Evolutionary conservation across 306 rosid genomes (phyloP), one percentile per base, ranked within the genome.

Genomic region (Coriaria nepalensis): DNA sequence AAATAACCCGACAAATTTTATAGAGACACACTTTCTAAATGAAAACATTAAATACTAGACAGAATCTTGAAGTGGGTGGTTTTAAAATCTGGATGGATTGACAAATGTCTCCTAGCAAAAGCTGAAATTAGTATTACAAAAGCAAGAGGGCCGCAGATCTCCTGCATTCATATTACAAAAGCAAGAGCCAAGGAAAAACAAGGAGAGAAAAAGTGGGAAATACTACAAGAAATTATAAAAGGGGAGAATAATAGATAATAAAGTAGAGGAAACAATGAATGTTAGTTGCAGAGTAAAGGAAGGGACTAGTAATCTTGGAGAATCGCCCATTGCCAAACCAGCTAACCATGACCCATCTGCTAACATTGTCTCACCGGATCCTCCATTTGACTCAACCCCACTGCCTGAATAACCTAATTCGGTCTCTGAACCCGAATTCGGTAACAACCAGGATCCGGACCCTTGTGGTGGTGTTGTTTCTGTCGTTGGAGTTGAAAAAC

Each of bases 301-400:
- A 37, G 74, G 34, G 32, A 56, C 10, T 41, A 20, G 29, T 20
- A 65, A 52, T 20, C 46, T 72, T 6, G 77, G 45, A 6, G 97
- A 70, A 41, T 75, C 83, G 49, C 97, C 97, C 97, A 88, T 81
- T n/a, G 97, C 97, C 42, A 88, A 67, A 57, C 97, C 97, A 64
- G 95, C 93, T 63, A 88, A 50, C 78, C 87, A 83, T 56, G 97
- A 78, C 37, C 97, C 87, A 63, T 88, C 97, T 13, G 74, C 71
- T 43, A 71, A 41, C 55, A 60, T 40, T 33, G 75, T 45, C 50
- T 57, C 69, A 32, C 69, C 72, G 7, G 75, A 49, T 55, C 62
- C 76, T 2, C 50, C 13, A 9, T 35, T 50, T 0, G 70, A 13
- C 38, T 48, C 47, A 4, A 34, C 13, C 5, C 53, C 55, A 2